Evolutionary conservation across 495 filamentous ascomycete species (phyloP).

Genomic region (Neurospora cerealis): DNA sequence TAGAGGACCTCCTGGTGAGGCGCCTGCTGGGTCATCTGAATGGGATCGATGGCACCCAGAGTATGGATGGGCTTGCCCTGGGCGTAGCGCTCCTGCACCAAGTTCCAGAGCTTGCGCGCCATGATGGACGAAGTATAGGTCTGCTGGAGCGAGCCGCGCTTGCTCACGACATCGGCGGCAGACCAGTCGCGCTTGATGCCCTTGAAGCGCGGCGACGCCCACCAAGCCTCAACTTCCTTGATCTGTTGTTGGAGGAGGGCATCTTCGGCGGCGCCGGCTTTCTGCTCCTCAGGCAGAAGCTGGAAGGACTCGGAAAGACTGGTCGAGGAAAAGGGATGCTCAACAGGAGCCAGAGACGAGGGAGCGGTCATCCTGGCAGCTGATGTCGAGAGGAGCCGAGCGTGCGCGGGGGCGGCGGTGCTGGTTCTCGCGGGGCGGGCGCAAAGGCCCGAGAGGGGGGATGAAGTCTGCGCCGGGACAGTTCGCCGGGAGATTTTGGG

Average conservation of each 20-base stretch:
- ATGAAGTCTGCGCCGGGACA: slow-evolving; percentile 2
- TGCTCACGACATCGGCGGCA: slow-evolving; percentile 82
- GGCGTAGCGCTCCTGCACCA: slow-evolving; percentile 65
- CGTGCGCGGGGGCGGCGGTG: neutral
- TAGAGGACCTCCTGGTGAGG: slow-evolving; percentile 93
- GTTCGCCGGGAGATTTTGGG: slow-evolving; percentile 17
- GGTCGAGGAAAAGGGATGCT: slow-evolving; percentile 39
- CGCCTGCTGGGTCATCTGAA: slow-evolving; percentile 99
- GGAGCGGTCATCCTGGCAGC: slow-evolving; percentile 15
- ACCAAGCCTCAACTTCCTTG: slow-evolving; percentile 77
- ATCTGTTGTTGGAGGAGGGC: slow-evolving; percentile 70
- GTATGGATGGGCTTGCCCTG: slow-evolving; percentile 84
- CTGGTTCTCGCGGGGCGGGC: slow-evolving; percentile 1
- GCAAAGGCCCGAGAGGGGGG: slow-evolving; percentile 3
- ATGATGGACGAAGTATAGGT: slow-evolving; percentile 83
- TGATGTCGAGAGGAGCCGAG: slow-evolving; percentile 16
- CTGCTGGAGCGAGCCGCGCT: slow-evolving; percentile 78
- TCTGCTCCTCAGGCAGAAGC: slow-evolving; percentile 60
- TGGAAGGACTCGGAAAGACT: slow-evolving; percentile 68
- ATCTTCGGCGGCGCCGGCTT: slow-evolving; percentile 72
- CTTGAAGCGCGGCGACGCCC: slow-evolving; percentile 68
- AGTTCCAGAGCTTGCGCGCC: slow-evolving; percentile 87
- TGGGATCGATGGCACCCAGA: slow-evolving; percentile 94
- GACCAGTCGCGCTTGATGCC: slow-evolving; percentile 89
- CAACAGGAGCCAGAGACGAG: slow-evolving; percentile 19